Evolutionary conservation across 78 protist genomes (phyloP).

Genomic region (Polysphondylium violaceum): DNA sequence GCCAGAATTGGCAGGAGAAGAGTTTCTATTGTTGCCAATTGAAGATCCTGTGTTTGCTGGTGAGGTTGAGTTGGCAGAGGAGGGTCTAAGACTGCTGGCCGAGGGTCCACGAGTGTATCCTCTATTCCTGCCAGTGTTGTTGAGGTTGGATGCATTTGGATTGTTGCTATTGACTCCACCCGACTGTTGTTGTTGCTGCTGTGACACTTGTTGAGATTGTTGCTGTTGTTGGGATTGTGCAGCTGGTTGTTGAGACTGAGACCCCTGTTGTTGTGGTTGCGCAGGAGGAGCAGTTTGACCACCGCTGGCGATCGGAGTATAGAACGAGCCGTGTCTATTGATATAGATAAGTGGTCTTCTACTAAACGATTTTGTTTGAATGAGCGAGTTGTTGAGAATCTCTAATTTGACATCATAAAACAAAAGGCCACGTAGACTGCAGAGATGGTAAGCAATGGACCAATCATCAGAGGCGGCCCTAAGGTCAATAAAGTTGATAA

Average conservation of each 20-base stretch:
- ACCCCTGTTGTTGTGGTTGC: background rate
- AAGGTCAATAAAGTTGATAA: conserved; percentile 47
- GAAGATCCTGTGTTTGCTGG: conserved; percentile 18
- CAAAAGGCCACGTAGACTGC: conserved; percentile 58
- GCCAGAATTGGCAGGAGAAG: background rate
- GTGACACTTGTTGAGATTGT: background rate
- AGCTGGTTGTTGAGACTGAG: background rate
- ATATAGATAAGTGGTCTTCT: conserved; percentile 46
- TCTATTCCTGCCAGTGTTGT: background rate
- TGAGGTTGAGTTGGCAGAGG: background rate
- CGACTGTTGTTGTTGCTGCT: background rate
- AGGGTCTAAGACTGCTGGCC: no score
- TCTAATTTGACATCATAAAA: conserved; percentile 65
- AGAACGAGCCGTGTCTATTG: conserved; percentile 37
- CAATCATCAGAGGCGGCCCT: conserved; percentile 68
- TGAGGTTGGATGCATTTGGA: conserved; percentile 2
- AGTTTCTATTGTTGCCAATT: conserved; percentile 5
- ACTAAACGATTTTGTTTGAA: conserved; percentile 4
- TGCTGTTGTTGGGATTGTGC: background rate
- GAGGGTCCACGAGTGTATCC: no score
- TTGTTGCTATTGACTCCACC: background rate
- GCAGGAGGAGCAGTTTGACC: background rate
- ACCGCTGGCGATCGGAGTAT: background rate
- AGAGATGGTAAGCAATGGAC: conserved; percentile 65
- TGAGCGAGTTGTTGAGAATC: conserved; percentile 11